Evolutionary conservation across 2,329 filamentous ascomycete genomes (phyloP), one percentile per base, ranked within the genome.

Genomic region (Hymenoscyphus scutula): DNA sequence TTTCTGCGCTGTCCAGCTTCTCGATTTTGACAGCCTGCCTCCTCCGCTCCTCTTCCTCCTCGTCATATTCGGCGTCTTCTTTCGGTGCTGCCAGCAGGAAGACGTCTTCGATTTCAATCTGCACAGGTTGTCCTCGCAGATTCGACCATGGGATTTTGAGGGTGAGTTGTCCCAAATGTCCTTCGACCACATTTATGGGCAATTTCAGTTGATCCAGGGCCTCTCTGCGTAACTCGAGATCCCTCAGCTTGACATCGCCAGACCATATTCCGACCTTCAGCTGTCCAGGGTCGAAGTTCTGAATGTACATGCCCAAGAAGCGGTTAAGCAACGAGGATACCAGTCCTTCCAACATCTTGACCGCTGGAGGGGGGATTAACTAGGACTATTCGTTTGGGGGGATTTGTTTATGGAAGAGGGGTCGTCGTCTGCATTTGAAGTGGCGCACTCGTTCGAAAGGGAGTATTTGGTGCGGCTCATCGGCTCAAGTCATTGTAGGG

Each of bases 241-340:
- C 89, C 64, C 89, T 88, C 54, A 99, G 84, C 79, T 96, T 97
- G 73, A 99, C 95, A 80, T 99, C 95, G 71, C 96, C 95, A 25
- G 91, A 96, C 95, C 94, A 99, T 73, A 99, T 99, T 67, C 96
- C 95, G 67, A 99, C 93, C 76, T 99, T 99, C 69, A 99, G 84
- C 81, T 99, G 95, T 73, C 92, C 90, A 60, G 95, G 92, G 77
- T 99, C 95, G 76, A 99, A 99, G 79, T 99, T 98, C 84, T 96
- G 93, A 78, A 99, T 94, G 78, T 99, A 99, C 90, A 98, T 97
- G 84, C 95, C 96, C 86, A 99, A 81, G 79, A 99, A 98, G 81
- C 96, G 90, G 82, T 99, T 99, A 72, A 99, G 89, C 82, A 99
- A 84, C 79, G 94, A 96, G 72, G 95, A 92, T 68, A 98, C 95